Evolutionary conservation across 2,329 filamentous ascomycete genomes (phyloP).

Genomic region (Fusarium subtropicale): DNA sequence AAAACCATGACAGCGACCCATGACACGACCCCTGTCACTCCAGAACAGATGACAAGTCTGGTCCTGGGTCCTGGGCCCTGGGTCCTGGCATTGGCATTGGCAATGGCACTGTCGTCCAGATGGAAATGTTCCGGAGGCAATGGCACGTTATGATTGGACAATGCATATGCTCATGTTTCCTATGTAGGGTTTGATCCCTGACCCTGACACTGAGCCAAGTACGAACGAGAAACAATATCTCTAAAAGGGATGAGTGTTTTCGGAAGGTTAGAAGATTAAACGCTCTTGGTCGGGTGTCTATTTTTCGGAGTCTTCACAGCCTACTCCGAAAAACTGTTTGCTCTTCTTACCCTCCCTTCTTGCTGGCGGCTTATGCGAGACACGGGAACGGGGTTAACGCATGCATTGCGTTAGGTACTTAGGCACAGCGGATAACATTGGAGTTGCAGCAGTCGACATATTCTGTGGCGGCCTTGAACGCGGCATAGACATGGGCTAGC

Average conservation of each 20-base stretch:
- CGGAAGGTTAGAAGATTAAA: slow-evolving; percentile 1
- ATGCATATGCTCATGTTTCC: slow-evolving; percentile 15
- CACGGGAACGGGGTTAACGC: slow-evolving; percentile 17
- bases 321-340: not conserved
- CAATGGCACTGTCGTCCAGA: slow-evolving; percentile 5
- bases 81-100: not conserved
- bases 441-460: slow-evolving; percentile 26
- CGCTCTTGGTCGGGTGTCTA: not conserved
- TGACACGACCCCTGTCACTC: slow-evolving; percentile 25
- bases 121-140: slow-evolving; percentile 30
- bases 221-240: slow-evolving; percentile 15
- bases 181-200: not conserved
- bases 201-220: not conserved
- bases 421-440: slow-evolving; percentile 29
- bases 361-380: slow-evolving; percentile 41
- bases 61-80: slow-evolving; percentile 4
- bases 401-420: not conserved
- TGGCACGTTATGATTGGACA: slow-evolving; percentile 13
- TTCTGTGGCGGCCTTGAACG: slow-evolving; percentile 31
- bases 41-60: slow-evolving; percentile 29
- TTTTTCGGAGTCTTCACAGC: slow-evolving; percentile 6
- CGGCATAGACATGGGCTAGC: slow-evolving; percentile 6
- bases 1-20: slow-evolving; percentile 20
- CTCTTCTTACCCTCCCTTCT: not conserved
- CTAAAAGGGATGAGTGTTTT: slow-evolving; percentile 20